Conservation (phyloP, 768 basidiomycete genomes). For the Mycena latifolia region DNA sequence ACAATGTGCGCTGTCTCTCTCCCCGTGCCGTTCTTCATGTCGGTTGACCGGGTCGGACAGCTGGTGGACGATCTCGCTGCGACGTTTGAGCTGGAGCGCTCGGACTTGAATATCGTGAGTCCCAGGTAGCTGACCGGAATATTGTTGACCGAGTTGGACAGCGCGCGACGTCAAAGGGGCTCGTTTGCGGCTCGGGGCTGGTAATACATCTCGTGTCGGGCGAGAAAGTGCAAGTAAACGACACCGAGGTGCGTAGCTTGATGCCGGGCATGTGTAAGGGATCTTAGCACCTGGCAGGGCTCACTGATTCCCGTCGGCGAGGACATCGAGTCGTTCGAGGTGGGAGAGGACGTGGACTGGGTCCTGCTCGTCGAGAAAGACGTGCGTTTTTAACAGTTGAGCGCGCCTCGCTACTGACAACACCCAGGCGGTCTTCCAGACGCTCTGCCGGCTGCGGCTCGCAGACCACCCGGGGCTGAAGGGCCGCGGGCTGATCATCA, state of each 20-base stretch:
- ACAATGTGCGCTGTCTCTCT: slow-evolving; percentile 64
- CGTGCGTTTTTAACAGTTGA: slow-evolving; percentile 65
- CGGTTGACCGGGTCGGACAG: background rate
- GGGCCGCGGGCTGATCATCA: slow-evolving; percentile 82
- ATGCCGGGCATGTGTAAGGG: too few species aligned
- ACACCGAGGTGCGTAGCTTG: slow-evolving; percentile 56
- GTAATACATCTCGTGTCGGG: slow-evolving; percentile 69
- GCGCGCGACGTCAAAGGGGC: slow-evolving; percentile 92
- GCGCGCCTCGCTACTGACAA: background rate
- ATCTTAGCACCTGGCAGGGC: slow-evolving; percentile 45
- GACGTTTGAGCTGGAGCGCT: slow-evolving; percentile 78
- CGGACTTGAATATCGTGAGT: slow-evolving; percentile 84
- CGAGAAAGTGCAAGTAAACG: slow-evolving; percentile 60
- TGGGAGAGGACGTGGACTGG: slow-evolving; percentile 73
- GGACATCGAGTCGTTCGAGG: slow-evolving; percentile 72
- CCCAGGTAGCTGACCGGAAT: background rate
- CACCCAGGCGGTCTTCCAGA: slow-evolving; percentile 92
- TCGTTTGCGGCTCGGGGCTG: slow-evolving; percentile 79
- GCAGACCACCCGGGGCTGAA: slow-evolving; percentile 61
- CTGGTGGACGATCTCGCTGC: slow-evolving; percentile 84
- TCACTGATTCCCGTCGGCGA: slow-evolving; percentile 83
- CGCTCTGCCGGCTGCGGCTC: slow-evolving; percentile 73
- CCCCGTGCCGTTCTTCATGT: background rate
- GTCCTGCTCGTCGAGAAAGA: slow-evolving; percentile 96
- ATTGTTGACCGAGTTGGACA: slow-evolving; percentile 43